These are phyloP conservation scores for Wallacemonas sp. DNA, from an alignment of 208 protist species.

Conservation along the genomic window DNA sequence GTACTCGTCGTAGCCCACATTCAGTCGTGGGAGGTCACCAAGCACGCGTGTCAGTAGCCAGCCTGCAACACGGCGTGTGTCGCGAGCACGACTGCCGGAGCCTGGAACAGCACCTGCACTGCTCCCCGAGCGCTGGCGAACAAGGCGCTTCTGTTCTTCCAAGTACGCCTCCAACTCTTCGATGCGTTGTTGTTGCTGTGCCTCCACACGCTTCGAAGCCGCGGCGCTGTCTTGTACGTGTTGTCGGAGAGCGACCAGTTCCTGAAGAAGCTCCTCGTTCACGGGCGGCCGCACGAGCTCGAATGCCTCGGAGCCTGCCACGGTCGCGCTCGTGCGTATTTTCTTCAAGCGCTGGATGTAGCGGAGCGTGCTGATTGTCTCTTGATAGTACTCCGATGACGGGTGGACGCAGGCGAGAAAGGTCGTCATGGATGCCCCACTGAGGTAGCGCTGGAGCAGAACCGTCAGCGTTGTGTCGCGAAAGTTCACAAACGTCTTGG, in stretches of 20 bases:
- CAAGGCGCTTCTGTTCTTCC: constrained; percentile 1
- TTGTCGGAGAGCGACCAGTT: constrained; percentile 56
- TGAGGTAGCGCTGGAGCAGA: constrained; percentile 87
- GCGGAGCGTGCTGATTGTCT: constrained; percentile 86
- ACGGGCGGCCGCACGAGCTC: constrained; percentile 26
- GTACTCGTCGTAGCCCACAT: constrained; percentile 86
- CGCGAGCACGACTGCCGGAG: constrained; percentile 33
- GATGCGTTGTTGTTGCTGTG: constrained; percentile 42
- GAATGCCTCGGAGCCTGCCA: constrained; percentile 34
- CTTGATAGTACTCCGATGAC: constrained; percentile 42
- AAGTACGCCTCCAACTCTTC: constrained; percentile 40
- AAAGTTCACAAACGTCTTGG: constrained; percentile 78
- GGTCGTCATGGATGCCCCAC: constrained; percentile 73
- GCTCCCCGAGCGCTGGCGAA: background rate
- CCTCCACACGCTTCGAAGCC: constrained; percentile 23
- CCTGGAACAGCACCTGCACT: background rate
- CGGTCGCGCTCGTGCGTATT: constrained; percentile 55
- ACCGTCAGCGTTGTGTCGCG: constrained; percentile 86
- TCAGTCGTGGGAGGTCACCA: constrained; percentile 64
- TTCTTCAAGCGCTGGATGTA: constrained; percentile 85
- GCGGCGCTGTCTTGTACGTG: constrained; percentile 36
- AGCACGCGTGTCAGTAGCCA: constrained; percentile 84
- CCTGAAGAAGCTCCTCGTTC: constrained; percentile 54
- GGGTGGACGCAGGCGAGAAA: constrained; percentile 91
- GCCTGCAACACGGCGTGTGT: constrained; percentile 71